Percentiles rank a stretch among this genome's conserved stretches.
Conservation (phyloP, 345 rosid genomes). For the Pugionium dolabratum region DNA sequence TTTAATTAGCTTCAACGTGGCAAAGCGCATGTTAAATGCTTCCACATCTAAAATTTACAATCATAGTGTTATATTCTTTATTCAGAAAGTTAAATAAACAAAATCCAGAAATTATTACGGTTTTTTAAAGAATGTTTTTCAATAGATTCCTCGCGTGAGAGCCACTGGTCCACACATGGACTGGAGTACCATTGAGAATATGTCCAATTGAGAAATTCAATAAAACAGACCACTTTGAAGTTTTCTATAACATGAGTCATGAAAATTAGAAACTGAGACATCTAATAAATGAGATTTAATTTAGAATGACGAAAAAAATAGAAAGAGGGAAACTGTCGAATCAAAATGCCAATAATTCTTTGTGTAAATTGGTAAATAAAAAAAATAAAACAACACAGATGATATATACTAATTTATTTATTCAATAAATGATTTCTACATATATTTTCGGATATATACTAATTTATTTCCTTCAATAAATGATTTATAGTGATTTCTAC, state of each 20-base stretch:
- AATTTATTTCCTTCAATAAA: not conserved
- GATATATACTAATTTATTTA: no score
- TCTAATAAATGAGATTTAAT: not conserved
- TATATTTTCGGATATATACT: no score
- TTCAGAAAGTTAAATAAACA: not conserved
- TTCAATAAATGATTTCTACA: no score
- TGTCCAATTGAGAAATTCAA: not conserved
- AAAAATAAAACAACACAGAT: no score
- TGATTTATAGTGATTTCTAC: not conserved
- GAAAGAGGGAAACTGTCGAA: no score
- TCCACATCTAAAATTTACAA: conserved; percentile 28
- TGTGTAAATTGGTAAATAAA: no score
- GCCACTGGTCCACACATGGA: conserved; percentile 16
- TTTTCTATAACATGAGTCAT: not conserved
- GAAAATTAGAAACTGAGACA: no score
- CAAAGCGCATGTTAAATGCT: conserved; percentile 30
- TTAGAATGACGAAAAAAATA: no score
- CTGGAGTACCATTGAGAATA: no score
- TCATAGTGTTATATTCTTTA: not conserved
- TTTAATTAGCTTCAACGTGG: conserved; percentile 22
- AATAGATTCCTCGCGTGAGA: conserved; percentile 15
- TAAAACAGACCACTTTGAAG: not conserved
- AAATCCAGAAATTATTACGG: not conserved
- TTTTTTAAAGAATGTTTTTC: not conserved
- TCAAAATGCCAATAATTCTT: no score